Conservation (phyloP, 176 grass and related monocot species). For the Oryza meridionalis region DNA sequence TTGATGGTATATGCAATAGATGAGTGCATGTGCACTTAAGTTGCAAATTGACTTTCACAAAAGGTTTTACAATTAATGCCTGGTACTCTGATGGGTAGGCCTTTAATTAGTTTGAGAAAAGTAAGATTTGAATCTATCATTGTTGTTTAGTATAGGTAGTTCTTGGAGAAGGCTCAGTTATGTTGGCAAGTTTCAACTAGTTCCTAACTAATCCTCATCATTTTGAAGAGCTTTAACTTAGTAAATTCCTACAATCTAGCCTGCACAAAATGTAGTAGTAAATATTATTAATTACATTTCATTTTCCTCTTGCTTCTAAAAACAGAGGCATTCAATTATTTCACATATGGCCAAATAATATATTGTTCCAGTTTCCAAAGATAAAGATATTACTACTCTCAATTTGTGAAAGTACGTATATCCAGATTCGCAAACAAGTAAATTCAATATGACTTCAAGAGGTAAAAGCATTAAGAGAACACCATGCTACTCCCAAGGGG, state of each 20-base stretch:
- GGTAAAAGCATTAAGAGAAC: not conserved
- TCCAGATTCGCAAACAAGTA: not conserved
- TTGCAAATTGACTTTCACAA: too few relatives aligned
- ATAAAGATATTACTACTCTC: not conserved
- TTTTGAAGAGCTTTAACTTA: too few relatives aligned
- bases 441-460: not conserved
- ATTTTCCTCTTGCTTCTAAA: not conserved
- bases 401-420: not conserved
- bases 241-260: too few relatives aligned
- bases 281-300: not conserved
- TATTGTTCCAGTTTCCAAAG: not conserved
- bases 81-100: not conserved
- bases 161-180: not conserved
- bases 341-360: not conserved
- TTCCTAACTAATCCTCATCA: not conserved
- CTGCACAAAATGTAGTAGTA: not conserved
- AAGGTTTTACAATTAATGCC: not conserved
- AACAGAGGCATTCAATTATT: not conserved
- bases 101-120: not conserved
- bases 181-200: not conserved
- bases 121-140: not conserved
- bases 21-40: too few relatives aligned
- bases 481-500: not conserved
- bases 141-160: not conserved
- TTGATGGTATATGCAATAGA: too few relatives aligned